These are phyloP conservation scores for Mycena sp. DNA, from an alignment of 1,284 basidiomycete species.

Conservation along the genomic window DNA sequence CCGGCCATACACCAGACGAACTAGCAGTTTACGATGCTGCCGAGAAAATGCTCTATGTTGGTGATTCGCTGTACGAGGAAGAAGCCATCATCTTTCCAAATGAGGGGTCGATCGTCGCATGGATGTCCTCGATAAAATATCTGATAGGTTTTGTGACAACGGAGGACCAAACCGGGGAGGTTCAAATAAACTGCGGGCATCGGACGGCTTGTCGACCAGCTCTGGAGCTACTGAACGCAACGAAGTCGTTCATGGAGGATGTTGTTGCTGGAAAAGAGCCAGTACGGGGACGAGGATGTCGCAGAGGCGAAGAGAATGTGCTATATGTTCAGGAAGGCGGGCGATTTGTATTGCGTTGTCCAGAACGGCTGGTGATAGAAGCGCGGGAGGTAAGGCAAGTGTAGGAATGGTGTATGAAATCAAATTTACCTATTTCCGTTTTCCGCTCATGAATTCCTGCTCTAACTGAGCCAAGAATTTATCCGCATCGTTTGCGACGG, in stretches of 20 bases:
- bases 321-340: constrained; percentile 55
- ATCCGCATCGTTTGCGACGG: constrained; percentile 59
- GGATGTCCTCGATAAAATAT: constrained; percentile 57
- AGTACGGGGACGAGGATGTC: constrained; percentile 47
- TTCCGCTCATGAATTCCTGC: constrained; percentile 50
- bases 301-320: constrained; percentile 53
- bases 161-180: constrained; percentile 41
- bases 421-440: constrained; percentile 34
- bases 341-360: constrained; percentile 61
- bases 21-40: constrained; percentile 60
- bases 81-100: constrained; percentile 64
- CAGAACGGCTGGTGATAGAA: constrained; percentile 58
- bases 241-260: constrained; percentile 58
- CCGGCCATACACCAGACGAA: constrained; percentile 68
- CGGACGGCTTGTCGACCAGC: constrained; percentile 56
- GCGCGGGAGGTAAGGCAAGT: constrained; percentile 40
- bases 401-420: not conserved
- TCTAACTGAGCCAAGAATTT: constrained; percentile 73
- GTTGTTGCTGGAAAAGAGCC: constrained; percentile 56
- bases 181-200: constrained; percentile 61
- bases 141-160: constrained; percentile 53
- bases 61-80: constrained; percentile 65
- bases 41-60: constrained; percentile 64
- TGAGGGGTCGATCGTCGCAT: constrained; percentile 60
- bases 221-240: constrained; percentile 53